phyloP scores from a whole-genome alignment of 1,284 basidiomycete species.

The Puccinia triticina region DNA sequence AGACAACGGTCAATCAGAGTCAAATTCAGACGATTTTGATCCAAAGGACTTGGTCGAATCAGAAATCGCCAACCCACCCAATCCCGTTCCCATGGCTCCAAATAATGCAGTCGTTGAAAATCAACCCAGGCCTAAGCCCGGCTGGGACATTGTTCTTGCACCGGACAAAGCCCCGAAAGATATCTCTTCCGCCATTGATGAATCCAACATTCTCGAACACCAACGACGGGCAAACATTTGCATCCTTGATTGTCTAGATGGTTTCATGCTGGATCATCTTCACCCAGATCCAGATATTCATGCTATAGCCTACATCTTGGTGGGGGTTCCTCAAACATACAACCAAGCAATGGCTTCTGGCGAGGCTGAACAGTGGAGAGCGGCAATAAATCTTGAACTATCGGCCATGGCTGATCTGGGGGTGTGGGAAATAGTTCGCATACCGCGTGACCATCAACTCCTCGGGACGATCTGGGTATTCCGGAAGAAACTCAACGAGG shows the following conservation, averaged over 20 bases:
- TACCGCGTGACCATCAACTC: background rate
- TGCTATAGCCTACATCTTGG: background rate
- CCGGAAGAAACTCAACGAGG: background rate
- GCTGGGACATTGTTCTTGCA: background rate
- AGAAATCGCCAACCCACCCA: too few species aligned
- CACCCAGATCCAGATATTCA: background rate
- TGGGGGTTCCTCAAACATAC: background rate
- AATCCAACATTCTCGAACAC: background rate
- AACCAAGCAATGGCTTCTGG: background rate
- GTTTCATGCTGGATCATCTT: background rate
- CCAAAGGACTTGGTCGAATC: too few species aligned
- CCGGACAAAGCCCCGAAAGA: background rate
- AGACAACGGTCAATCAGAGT: too few species aligned
- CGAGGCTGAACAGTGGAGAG: background rate
- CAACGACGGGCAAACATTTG: background rate
- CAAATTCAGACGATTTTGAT: too few species aligned
- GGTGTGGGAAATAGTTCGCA: conserved; percentile 11
- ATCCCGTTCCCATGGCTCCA: too few species aligned
- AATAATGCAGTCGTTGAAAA: too few species aligned
- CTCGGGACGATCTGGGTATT: conserved; percentile 11
- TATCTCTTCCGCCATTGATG: background rate
- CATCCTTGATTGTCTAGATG: background rate
- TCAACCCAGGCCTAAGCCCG: background rate
- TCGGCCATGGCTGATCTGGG: background rate
- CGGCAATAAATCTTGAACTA: background rate